A percentile compares a stretch with the other conserved stretches of the same genome.
Conservation (phyloP, 2,329 filamentous ascomycete genomes). For the Alternaria dauci region DNA sequence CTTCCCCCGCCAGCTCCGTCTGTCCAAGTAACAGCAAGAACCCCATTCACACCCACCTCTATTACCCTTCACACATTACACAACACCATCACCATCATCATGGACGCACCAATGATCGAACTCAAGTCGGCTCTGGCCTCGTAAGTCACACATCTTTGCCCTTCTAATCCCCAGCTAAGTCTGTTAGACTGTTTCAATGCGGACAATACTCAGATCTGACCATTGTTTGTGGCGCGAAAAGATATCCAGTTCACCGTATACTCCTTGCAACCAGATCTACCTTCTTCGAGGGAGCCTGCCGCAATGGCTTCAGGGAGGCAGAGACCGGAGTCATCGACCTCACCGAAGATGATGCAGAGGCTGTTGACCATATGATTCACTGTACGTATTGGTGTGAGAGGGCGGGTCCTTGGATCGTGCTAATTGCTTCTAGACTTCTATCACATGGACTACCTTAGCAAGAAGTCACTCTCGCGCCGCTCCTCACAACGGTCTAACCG, state of each 20-base stretch:
- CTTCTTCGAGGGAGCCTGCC: conserved; percentile 56
- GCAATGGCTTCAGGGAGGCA: conserved; percentile 49
- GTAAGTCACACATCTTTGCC: conserved; percentile 46
- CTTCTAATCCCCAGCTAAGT: conserved; percentile 36
- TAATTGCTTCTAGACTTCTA: conserved; percentile 50
- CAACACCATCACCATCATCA: conserved; percentile 34
- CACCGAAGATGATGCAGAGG: conserved; percentile 52
- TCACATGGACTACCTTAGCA: conserved; percentile 52
- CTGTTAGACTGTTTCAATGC: conserved; percentile 47
- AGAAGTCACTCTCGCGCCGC: conserved; percentile 42
- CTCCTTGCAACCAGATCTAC: conserved; percentile 59
- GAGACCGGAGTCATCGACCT: conserved; percentile 51
- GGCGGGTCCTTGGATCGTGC: conserved; percentile 13
- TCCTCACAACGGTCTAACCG: conserved; percentile 41
- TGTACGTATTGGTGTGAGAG: conserved; percentile 39
- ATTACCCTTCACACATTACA: conserved; percentile 7
- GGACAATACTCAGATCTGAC: conserved; percentile 60
- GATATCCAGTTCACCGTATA: conserved; percentile 58
- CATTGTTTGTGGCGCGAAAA: conserved; percentile 55
- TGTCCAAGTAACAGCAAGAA: not conserved
- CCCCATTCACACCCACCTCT: not conserved
- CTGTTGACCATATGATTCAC: conserved; percentile 53
- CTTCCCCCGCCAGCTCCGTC: conserved; percentile 2
- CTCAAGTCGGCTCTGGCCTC: conserved; percentile 58
- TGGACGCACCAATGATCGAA: conserved; percentile 54